phyloP scores from a whole-genome alignment of 306 rosid species.

The Cucumis hystrix region DNA sequence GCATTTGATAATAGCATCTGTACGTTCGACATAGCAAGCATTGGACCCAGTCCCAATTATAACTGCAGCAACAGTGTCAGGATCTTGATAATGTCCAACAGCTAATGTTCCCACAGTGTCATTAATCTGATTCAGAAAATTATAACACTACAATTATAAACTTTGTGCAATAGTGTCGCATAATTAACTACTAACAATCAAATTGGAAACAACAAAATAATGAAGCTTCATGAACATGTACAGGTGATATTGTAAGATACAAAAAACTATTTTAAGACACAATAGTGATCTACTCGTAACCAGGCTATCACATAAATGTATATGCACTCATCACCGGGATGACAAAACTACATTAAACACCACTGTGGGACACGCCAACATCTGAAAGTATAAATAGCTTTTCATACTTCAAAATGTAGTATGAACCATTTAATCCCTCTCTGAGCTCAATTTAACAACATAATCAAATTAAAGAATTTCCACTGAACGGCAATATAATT shows the following conservation, averaged over 20 bases:
- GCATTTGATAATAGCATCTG: conserved; percentile 77
- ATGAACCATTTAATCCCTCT: not conserved
- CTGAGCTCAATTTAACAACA: not conserved
- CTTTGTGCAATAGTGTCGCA: not conserved
- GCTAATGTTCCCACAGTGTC: conserved; percentile 91
- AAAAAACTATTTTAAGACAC: not conserved
- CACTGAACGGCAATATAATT: not conserved
- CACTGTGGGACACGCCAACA: not conserved
- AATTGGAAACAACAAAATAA: not conserved
- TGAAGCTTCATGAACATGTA: not conserved
- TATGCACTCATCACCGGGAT: not conserved
- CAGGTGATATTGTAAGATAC: not conserved
- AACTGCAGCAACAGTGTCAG: conserved; percentile 85
- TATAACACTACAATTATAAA: not conserved
- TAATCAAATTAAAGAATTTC: not conserved
- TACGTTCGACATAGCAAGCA: conserved; percentile 84
- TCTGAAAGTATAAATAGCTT: not conserved
- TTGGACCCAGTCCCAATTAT: conserved; percentile 86
- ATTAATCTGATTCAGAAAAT: conserved; percentile 46
- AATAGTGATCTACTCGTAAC: not conserved
- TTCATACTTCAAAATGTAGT: not conserved
- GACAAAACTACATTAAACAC: not conserved
- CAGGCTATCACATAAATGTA: not conserved
- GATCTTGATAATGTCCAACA: conserved; percentile 73
- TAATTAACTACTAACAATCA: not conserved